A percentile compares a stretch with the other conserved stretches of the same genome.
Evolutionary conservation across 768 basidiomycete species (phyloP).

Genomic region (Kwoniella heveanensis): DNA sequence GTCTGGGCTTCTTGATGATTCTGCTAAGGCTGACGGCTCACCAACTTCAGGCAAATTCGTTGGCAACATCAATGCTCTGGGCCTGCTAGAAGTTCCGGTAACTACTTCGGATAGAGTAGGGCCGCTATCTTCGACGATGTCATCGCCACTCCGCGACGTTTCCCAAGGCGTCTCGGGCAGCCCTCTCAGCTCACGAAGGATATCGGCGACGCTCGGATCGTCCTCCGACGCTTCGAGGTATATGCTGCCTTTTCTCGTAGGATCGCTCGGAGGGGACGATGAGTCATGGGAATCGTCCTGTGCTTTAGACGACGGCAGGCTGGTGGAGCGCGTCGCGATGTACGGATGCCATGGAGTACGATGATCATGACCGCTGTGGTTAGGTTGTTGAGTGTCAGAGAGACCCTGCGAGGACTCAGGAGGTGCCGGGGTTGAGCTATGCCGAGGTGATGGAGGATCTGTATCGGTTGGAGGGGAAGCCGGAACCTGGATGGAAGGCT

Average conservation of each 20-base stretch:
- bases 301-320: not conserved
- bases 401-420: not conserved
- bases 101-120: conserved; percentile 5
- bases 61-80: not conserved
- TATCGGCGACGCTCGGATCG: conserved; percentile 31
- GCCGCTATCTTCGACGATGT: conserved; percentile 7
- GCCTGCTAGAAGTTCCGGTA: not conserved
- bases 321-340: not conserved
- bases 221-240: conserved; percentile 39
- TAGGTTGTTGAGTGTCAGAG: no score
- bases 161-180: conserved; percentile 24
- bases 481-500: not conserved
- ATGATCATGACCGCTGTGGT: no score
- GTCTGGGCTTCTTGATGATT: not conserved
- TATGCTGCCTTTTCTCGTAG: conserved; percentile 3
- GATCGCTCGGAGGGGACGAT: not conserved
- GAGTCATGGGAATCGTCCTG: no score
- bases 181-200: conserved; percentile 36
- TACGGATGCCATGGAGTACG: not conserved
- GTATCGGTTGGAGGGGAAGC: conserved; percentile 30
- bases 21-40: not conserved
- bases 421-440: not conserved
- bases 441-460: conserved; percentile 12
- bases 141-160: not conserved
- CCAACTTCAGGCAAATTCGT: not conserved